Conservation (phyloP, 352 stramenopile genomes). For the Globisporangium rhizosaccharum region DNA sequence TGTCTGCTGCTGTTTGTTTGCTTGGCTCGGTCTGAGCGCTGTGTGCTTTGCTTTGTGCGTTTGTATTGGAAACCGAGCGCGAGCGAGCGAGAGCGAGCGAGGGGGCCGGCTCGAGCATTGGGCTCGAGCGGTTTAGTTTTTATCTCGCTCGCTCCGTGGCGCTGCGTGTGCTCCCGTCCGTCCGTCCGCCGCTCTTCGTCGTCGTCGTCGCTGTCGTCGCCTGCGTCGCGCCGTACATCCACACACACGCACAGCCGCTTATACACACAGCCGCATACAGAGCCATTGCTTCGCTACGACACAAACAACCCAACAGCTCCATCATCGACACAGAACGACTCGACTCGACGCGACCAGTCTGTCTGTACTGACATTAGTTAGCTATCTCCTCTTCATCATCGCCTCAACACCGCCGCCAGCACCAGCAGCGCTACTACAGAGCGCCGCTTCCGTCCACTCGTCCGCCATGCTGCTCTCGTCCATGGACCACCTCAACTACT, state of each 20-base stretch:
- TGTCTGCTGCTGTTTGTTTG: background rate
- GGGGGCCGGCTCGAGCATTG: background rate
- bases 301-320: too few relatives aligned
- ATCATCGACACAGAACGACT: too few relatives aligned
- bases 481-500: slow-evolving; percentile 83
- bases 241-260: background rate
- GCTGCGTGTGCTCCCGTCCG: slow-evolving; percentile 1
- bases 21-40: too few relatives aligned
- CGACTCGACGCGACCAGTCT: too few relatives aligned
- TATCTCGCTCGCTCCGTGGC: slow-evolving; percentile 13
- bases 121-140: slow-evolving; percentile 15
- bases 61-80: background rate
- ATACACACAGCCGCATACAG: background rate
- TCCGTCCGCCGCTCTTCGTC: background rate
- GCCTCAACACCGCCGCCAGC: background rate
- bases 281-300: too few relatives aligned
- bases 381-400: background rate
- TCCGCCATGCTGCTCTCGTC: slow-evolving; percentile 67
- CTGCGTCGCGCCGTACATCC: background rate
- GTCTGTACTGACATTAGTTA: slow-evolving; percentile 1
- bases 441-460: background rate
- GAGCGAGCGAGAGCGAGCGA: slow-evolving; percentile 1
- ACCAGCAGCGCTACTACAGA: background rate
- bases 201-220: background rate
- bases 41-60: too few relatives aligned